Percentiles rank a stretch among this genome's conserved stretches.
phyloP scores from a whole-genome alignment of 2,329 filamentous ascomycete genomes.

The Dryadomyces sulphureus region DNA sequence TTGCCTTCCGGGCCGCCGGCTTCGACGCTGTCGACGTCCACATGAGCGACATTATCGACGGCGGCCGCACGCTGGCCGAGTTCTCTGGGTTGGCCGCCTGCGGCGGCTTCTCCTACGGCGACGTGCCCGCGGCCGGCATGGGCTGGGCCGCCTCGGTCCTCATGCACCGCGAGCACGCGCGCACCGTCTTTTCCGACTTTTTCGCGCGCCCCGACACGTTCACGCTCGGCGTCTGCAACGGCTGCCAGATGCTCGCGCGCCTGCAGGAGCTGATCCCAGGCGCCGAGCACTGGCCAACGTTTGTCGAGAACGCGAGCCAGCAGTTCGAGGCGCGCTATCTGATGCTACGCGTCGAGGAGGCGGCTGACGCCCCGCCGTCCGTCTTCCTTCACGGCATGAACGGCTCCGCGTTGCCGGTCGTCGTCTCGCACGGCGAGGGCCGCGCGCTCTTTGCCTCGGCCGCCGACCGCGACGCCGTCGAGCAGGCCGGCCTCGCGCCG shows the following conservation, averaged over 20 bases:
- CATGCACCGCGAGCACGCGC: constrained; percentile 54
- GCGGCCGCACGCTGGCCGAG: constrained; percentile 59
- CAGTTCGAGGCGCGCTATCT: constrained; percentile 81
- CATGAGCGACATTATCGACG: constrained; percentile 79
- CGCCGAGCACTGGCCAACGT: constrained; percentile 69
- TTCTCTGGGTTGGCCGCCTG: constrained; percentile 89
- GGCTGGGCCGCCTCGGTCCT: constrained; percentile 94
- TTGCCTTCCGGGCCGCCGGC: constrained; percentile 80
- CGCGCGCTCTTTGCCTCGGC: constrained; percentile 55
- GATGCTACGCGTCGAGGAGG: constrained; percentile 65
- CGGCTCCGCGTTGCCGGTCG: constrained; percentile 68
- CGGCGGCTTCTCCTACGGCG: constrained; percentile 78
- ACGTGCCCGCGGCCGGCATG: constrained; percentile 80
- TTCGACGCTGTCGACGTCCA: constrained; percentile 89
- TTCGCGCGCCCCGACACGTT: constrained; percentile 85
- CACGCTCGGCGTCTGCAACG: constrained; percentile 88
- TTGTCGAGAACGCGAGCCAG: constrained; percentile 69
- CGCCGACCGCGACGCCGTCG: constrained; percentile 36
- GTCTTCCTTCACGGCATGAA: constrained; percentile 87
- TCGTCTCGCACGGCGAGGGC: constrained; percentile 83
- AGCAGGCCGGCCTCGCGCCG: constrained; percentile 54
- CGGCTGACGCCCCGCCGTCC: constrained; percentile 30
- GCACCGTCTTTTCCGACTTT: constrained; percentile 68
- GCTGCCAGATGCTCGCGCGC: constrained; percentile 85
- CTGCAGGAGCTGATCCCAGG: constrained; percentile 77